phyloP scores from a whole-genome alignment of 331 rosid genomes.

The Stylosanthes scabra region DNA sequence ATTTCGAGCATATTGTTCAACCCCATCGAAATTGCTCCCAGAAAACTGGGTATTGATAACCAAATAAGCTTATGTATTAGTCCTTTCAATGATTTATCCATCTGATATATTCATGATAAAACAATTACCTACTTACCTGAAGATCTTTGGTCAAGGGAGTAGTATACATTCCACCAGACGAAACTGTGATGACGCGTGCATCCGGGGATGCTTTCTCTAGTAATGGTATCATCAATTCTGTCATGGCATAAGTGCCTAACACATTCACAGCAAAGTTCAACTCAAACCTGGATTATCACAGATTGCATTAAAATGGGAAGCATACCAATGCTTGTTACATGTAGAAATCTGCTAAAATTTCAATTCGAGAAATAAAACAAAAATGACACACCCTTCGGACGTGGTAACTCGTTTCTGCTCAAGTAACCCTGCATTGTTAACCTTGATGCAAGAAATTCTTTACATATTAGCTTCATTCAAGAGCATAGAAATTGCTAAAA shows the following conservation, averaged over 20 bases:
- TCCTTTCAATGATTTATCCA: background rate
- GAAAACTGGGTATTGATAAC: conserved; percentile 57
- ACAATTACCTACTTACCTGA: conserved; percentile 72
- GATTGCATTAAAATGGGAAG: conserved; percentile 12
- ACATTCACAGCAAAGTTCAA: conserved; percentile 85
- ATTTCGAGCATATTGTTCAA: conserved; percentile 80
- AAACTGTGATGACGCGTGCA: conserved; percentile 89
- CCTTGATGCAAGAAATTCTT: conserved; percentile 48
- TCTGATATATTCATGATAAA: background rate
- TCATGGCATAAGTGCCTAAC: conserved; percentile 74
- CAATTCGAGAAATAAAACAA: conserved; percentile 5
- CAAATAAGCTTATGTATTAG: conserved; percentile 19
- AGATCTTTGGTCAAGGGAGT: conserved; percentile 77
- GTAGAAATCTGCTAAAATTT: conserved; percentile 1
- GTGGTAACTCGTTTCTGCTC: conserved; percentile 77
- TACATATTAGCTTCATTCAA: conserved; percentile 35
- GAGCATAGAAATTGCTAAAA: conserved; percentile 19
- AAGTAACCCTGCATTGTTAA: conserved; percentile 86
- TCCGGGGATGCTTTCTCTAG: conserved; percentile 91
- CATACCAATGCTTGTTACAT: background rate
- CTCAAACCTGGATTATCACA: conserved; percentile 68
- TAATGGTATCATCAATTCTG: conserved; percentile 78
- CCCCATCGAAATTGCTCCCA: conserved; percentile 66
- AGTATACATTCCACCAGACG: conserved; percentile 97
- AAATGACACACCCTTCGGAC: conserved; percentile 75